Conservation (phyloP, 1,284 basidiomycete species). For the Melampsora larici-populina region DNA sequence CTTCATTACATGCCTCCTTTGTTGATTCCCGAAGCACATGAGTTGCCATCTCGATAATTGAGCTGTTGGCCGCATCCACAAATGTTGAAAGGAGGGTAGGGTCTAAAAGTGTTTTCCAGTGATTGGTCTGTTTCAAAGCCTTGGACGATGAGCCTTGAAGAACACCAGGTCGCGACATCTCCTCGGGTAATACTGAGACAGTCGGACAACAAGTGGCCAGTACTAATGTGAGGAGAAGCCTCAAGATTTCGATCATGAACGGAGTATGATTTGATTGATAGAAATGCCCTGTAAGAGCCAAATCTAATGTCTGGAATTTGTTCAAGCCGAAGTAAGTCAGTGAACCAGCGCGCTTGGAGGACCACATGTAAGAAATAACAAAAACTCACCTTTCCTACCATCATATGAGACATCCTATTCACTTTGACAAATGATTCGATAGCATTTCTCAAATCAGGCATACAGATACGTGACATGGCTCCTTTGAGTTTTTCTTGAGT, state of each 20-base stretch:
- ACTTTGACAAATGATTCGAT: background rate
- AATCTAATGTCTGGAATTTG: slow-evolving; percentile 31
- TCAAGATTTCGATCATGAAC: background rate
- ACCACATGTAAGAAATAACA: background rate
- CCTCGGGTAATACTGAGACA: background rate
- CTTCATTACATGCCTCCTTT: background rate
- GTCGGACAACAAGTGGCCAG: slow-evolving; percentile 20
- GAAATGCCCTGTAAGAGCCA: slow-evolving; percentile 15
- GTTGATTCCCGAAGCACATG: background rate
- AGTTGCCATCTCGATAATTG: background rate
- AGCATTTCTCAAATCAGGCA: slow-evolving; percentile 9
- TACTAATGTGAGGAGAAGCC: slow-evolving; percentile 15
- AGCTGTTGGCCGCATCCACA: background rate
- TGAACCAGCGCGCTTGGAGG: background rate
- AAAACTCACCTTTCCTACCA: slow-evolving; percentile 15
- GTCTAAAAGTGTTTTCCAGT: background rate
- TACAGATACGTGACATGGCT: slow-evolving; percentile 12
- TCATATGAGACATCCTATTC: slow-evolving; percentile 19
- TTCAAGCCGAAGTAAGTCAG: background rate
- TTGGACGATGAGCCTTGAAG: background rate
- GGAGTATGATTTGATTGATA: slow-evolving; percentile 1
- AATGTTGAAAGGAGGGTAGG: background rate
- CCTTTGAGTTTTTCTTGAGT: slow-evolving; percentile 4
- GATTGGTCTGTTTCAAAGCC: background rate
- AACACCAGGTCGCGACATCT: background rate